phyloP scores from a whole-genome alignment of 202 grass and related monocot species.

The Cymbopogon flexuosus region DNA sequence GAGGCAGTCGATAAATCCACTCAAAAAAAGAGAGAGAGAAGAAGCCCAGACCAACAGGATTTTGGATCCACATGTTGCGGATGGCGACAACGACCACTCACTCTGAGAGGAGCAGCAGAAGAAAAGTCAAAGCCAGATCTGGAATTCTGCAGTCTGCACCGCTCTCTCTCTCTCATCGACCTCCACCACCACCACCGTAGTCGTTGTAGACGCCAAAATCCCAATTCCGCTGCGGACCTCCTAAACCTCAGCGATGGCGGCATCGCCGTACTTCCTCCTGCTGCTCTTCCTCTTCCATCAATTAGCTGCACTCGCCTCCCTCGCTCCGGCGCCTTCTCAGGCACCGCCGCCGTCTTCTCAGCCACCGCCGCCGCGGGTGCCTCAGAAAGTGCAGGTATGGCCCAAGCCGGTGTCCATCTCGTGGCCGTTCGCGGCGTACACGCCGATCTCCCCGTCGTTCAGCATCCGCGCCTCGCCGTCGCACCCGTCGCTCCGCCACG shows the following conservation, averaged over 20 bases:
- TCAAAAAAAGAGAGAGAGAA: no score
- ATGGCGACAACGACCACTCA: background rate
- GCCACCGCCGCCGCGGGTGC: conserved; percentile 3
- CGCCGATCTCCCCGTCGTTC: conserved; percentile 64
- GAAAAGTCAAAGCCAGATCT: background rate
- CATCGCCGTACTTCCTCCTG: conserved; percentile 28
- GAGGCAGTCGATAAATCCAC: no score
- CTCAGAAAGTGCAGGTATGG: conserved; percentile 56
- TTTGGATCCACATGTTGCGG: background rate
- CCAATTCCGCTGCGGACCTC: background rate
- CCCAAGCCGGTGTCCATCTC: conserved; percentile 69
- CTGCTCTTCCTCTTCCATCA: conserved; percentile 22
- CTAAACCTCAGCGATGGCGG: conserved; percentile 40
- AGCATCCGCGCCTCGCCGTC: conserved; percentile 43
- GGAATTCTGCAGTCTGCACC: background rate
- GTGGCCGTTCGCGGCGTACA: conserved; percentile 43
- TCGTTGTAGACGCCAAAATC: background rate
- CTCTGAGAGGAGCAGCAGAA: background rate
- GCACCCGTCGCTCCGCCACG: conserved; percentile 56
- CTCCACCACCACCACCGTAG: background rate
- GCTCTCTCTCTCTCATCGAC: background rate
- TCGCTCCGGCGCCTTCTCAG: background rate
- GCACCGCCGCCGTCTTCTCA: background rate
- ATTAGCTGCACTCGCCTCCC: background rate
- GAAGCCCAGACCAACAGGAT: background rate